phyloP scores from a whole-genome alignment of 169 alveolate species.

The Cardiosporidium cionae region DNA sequence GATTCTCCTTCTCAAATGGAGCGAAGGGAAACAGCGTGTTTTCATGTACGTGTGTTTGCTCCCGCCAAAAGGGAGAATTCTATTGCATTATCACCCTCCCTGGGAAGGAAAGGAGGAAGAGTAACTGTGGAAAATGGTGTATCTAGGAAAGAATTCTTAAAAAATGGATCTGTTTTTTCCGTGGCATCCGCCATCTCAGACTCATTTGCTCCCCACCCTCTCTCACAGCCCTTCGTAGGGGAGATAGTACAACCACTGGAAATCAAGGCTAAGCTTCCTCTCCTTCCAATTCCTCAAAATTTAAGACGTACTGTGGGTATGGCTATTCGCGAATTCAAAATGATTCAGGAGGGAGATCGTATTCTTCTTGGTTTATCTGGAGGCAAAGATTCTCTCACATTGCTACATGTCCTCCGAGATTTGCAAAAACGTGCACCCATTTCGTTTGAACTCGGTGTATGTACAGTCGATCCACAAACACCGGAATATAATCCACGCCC shows the following conservation, averaged over 20 bases:
- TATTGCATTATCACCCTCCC: too few species aligned
- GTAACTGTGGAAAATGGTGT: not conserved
- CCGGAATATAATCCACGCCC: constrained; percentile 82
- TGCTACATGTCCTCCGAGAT: constrained; percentile 62
- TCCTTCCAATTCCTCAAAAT: constrained; percentile 33
- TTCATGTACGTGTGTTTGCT: too few species aligned
- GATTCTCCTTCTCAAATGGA: too few species aligned
- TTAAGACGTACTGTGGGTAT: constrained; percentile 60
- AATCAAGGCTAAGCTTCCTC: too few species aligned
- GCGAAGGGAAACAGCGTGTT: too few species aligned
- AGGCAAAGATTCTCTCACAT: constrained; percentile 86
- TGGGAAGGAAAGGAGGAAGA: not conserved
- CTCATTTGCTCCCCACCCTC: not conserved
- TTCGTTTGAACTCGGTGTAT: constrained; percentile 71
- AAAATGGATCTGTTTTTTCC: not conserved
- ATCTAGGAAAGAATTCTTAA: not conserved
- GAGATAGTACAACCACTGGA: too few species aligned
- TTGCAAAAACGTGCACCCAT: constrained; percentile 65
- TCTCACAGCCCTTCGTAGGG: too few species aligned
- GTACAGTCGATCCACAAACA: constrained; percentile 86
- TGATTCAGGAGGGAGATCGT: constrained; percentile 83
- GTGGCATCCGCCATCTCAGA: not conserved
- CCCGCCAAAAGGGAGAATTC: too few species aligned
- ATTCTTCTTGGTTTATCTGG: constrained; percentile 85
- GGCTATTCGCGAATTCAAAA: constrained; percentile 76